Evolutionary conservation across 2,329 filamentous ascomycete species (phyloP), one percentile per base, ranked within the genome.

Genomic region (Aureobasidium uvarum): DNA sequence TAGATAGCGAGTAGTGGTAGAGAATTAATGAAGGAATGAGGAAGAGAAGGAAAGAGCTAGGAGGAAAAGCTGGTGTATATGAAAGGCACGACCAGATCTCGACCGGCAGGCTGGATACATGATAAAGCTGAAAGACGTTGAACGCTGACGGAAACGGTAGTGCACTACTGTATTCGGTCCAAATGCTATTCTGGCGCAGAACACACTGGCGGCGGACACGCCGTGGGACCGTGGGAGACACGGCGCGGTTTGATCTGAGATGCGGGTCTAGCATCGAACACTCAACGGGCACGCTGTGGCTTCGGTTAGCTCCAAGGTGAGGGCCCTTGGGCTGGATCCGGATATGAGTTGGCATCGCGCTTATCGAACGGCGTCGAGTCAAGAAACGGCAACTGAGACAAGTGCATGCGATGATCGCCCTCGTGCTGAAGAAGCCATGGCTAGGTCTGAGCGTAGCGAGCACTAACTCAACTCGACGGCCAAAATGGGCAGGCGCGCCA

Each of bases 91-190:
- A 51, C 39, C 45, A 51, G 38, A 52, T 36, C 39, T 52, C 38
- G 60, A 54, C 48, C 60, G 60, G 60, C 46, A 50, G 60, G 45
- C 60, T 63, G 60, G 60, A 25, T 63, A 63, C 60, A 63, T 63
- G 60, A 63, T 63, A 63, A 63, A 63, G 46, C 60, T 54, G 60
- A 63, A 63, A 63, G 60, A 45, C 60, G 60, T 63, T 63, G 60
- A 63, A 63, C n/a, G 60, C 60, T 63, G 60, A 63, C 60, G 60
- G 48, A 63, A 63, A 63, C 60, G 60, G 60, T 36, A 63, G 38
- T 52, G 48, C 60, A 63, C 60, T 63, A 63, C 60, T 63, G 60
- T 63, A 63, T 54, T 62, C 46, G 60, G 60, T 36, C 46, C 48
- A 63, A 63, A 63, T 63, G 60, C 48, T 63, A 63, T 63, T 63